phyloP scores from a whole-genome alignment of 164 flowering plant genomes.

The Piper longum region DNA sequence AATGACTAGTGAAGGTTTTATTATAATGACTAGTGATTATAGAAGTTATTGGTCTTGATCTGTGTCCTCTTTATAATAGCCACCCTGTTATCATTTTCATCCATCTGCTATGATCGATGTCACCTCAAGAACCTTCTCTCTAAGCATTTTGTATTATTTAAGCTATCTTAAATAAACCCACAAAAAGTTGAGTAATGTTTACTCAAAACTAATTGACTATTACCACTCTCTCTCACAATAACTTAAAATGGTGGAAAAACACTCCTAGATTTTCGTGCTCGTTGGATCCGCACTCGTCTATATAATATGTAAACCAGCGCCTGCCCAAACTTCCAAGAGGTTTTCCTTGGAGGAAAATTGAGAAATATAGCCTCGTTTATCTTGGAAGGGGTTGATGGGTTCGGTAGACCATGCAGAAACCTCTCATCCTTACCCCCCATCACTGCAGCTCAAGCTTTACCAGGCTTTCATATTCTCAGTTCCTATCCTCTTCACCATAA shows the following conservation, averaged over 20 bases:
- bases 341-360: not conserved
- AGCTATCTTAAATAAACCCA: not conserved
- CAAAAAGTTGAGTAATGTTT: not conserved
- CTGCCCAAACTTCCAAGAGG: not conserved
- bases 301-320: not conserved
- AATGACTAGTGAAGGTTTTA: not conserved
- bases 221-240: not conserved
- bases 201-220: not conserved
- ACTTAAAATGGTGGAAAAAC: not conserved
- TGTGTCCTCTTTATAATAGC: not conserved
- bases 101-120: not conserved
- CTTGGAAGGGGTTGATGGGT: constrained; percentile 21
- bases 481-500: constrained; percentile 44
- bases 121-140: not conserved
- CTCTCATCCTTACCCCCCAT: constrained; percentile 51
- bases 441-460: constrained; percentile 40
- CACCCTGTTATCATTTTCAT: not conserved
- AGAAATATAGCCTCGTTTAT: not conserved
- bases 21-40: not conserved
- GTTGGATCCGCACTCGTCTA: constrained; percentile 12
- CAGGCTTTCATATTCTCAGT: constrained; percentile 52
- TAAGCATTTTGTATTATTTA: not conserved
- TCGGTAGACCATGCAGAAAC: constrained; percentile 23
- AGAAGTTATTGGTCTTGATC: not conserved
- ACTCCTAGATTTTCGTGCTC: constrained; percentile 1